Base-by-base conservation (phyloP, 768 basidiomycete species). In the Thelephora ganbajun region DNA sequence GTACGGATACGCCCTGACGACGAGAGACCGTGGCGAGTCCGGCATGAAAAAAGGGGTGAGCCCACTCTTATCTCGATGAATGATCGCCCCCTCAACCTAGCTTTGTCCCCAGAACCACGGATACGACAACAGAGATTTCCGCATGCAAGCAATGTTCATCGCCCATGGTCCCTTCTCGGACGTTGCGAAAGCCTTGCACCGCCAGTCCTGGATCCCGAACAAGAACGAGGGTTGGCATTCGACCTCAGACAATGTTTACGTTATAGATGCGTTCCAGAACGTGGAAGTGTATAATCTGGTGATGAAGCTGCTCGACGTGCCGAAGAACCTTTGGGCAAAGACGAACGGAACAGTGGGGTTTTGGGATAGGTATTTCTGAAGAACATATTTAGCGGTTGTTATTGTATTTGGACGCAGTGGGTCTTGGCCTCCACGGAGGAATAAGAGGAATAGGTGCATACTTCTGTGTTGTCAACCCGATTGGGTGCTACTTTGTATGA, bases 141-240 rank as follows among this genome's bases (percentile, higher is more conserved):
- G 81, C 5, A 94, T 94, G 92, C 77, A 79, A 45, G 90, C 90
- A 2, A 80, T 89, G 59, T 93, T 94, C 61, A 80, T 94, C 49
- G 90, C 88, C 7, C 88, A 91, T 58, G 92, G 92, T 1, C 92
- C 92, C 0, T 92, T 91, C 61, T 79, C 83, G 12, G 63, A 75
- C 11, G 72, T 76, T 36, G 70, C 77, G 46, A 91, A 89, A 61
- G 64, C 70, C 6, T 60, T 44, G 41, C 23, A 41, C 45, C 36
- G 47, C 48, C 41, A 48, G 54, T 23, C 49, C 46, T n/a, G 61
- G 48, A 20, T 59, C 48, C 43, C 58, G 63, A 14, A 61, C 53
- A 34, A 59, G 14, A 63, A 61, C 54, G 66, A 74, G 51, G 72
- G 75, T 35, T 85, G 83, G 83, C 77, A 83, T 54, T 83, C 79